Percentiles rank a stretch among this genome's conserved stretches.
Conservation (phyloP, 306 rosid species). For the Albizia julibrissin region DNA sequence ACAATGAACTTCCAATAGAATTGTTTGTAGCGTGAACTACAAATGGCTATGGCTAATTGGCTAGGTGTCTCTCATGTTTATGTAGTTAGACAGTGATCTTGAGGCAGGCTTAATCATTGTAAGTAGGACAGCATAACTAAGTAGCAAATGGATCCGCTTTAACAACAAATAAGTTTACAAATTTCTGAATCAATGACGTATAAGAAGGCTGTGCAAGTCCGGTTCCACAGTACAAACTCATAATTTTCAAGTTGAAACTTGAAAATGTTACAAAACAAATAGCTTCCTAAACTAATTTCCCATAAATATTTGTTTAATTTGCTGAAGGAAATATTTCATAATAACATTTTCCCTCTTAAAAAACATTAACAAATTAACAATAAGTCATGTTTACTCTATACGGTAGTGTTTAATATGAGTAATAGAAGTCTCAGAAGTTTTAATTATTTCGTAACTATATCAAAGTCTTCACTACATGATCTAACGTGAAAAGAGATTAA, state of each 20-base stretch:
- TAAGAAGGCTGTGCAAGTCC: background rate
- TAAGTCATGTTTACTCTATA: no score
- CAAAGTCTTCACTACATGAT: background rate
- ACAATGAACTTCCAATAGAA: background rate
- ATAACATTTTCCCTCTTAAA: no score
- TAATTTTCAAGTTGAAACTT: background rate
- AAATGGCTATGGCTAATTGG: background rate
- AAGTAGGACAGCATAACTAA: no score
- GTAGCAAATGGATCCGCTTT: background rate
- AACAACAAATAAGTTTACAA: background rate
- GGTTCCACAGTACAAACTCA: constrained; percentile 11
- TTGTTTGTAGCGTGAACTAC: background rate
- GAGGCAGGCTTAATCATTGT: no score
- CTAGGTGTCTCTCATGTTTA: no score
- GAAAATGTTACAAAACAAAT: background rate
- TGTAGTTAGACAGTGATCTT: no score
- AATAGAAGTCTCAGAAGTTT: background rate
- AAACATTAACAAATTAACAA: no score
- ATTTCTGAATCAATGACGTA: background rate
- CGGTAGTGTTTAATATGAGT: background rate
- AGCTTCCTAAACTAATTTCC: background rate
- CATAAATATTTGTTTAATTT: no score
- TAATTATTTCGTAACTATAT: background rate
- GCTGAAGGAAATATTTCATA: no score
- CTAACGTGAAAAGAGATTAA: background rate